A percentile compares a stretch with the other conserved stretches of the same genome.
phyloP scores from a whole-genome alignment of 2,329 filamentous ascomycete genomes.

The Fusarium oligoseptatum region DNA sequence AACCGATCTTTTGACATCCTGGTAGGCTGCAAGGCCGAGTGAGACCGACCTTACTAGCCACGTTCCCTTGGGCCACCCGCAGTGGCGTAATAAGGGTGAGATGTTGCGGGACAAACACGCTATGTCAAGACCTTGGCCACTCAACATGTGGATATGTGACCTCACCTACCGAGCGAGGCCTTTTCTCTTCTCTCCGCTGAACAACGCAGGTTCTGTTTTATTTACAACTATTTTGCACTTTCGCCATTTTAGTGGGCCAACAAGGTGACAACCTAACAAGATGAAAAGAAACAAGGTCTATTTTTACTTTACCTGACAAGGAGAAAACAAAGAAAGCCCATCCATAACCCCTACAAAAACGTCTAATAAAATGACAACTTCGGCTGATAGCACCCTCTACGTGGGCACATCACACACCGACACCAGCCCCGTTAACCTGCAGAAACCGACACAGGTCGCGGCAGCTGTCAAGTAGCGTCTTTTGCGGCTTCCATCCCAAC shows the following conservation, averaged over 20 bases:
- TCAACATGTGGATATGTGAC: not conserved
- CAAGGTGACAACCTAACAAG: not conserved
- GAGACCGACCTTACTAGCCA: not conserved
- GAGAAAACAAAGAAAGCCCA: not conserved
- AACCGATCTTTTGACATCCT: not conserved
- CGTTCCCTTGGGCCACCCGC: not conserved
- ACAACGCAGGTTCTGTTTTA: not conserved
- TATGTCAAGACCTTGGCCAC: not conserved
- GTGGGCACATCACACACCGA: not conserved
- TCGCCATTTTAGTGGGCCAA: not conserved
- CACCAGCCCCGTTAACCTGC: not conserved
- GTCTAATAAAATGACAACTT: not conserved
- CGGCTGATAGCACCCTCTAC: not conserved
- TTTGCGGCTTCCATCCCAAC: slow-evolving; percentile 55
- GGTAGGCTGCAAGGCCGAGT: not conserved
- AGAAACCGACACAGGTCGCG: slow-evolving; percentile 31
- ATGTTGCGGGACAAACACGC: not conserved
- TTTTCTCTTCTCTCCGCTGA: not conserved
- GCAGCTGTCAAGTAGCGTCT: slow-evolving; percentile 35
- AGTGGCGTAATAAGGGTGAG: not conserved
- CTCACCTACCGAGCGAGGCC: not conserved
- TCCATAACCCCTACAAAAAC: not conserved
- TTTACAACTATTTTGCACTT: not conserved
- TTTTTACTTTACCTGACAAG: not conserved
- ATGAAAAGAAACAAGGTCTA: not conserved